These are phyloP conservation scores for Lactarius akahatsu DNA, from an alignment of 768 basidiomycete species.

Conservation along the genomic window DNA sequence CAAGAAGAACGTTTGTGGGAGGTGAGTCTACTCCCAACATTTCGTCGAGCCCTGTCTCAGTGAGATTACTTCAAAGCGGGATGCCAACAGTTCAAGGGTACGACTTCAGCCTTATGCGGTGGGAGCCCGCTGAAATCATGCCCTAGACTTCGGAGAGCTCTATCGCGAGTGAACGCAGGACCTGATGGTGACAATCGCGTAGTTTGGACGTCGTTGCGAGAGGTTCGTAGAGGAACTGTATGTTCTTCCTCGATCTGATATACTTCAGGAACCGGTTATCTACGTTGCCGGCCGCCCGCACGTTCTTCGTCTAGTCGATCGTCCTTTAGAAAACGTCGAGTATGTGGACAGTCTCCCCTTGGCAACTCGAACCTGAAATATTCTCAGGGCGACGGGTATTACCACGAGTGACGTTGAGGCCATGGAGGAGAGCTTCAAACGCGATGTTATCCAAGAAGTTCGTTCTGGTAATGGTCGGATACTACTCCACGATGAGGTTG, in stretches of 20 bases:
- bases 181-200: conserved; percentile 73
- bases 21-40: conserved; percentile 40
- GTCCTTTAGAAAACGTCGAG: conserved; percentile 94
- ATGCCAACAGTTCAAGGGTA: conserved; percentile 95
- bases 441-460: conserved; percentile 84
- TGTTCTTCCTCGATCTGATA: conserved; percentile 18
- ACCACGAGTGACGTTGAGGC: conserved; percentile 86
- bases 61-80: conserved; percentile 53
- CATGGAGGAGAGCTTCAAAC: conserved; percentile 88
- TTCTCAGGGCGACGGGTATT: conserved; percentile 82
- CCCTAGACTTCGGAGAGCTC: conserved; percentile 68
- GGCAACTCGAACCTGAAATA: neutral
- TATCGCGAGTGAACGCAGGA: conserved; percentile 77
- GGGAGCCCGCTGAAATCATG: conserved; percentile 6
- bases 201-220: conserved; percentile 94
- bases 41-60: neutral
- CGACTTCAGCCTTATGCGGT: conserved; percentile 22
- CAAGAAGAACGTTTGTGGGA: conserved; percentile 71
- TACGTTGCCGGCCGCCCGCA: conserved; percentile 87
- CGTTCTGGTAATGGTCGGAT: conserved; percentile 69
- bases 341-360: conserved; percentile 41
- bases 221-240: conserved; percentile 48
- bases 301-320: conserved; percentile 83
- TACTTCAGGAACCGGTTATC: conserved; percentile 80
- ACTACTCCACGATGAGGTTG: conserved; percentile 92